Conservation (phyloP, 305 asterid genomes). For the Stenogyne calaminthoides region DNA sequence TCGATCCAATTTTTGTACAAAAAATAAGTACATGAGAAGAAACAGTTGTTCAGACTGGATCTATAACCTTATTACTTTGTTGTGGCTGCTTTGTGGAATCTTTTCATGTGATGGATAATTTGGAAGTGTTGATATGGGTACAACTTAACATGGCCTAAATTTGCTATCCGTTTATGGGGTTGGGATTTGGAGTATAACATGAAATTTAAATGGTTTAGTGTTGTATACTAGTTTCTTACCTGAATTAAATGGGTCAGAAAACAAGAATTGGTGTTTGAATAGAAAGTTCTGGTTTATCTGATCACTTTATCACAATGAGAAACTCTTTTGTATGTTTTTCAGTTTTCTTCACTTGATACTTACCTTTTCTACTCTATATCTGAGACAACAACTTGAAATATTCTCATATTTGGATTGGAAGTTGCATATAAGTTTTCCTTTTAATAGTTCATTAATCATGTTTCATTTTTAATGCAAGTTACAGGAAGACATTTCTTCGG, state of each 20-base stretch:
- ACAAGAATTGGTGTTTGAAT: background rate
- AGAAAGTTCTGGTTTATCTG: background rate
- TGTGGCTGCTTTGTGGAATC: background rate
- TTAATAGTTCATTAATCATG: background rate
- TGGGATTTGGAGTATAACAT: background rate
- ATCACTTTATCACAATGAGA: background rate
- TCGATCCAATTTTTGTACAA: background rate
- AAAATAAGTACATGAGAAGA: background rate
- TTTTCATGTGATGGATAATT: background rate
- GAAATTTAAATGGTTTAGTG: background rate
- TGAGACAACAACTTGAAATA: background rate
- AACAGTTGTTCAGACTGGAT: conserved; percentile 12
- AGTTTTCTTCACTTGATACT: background rate
- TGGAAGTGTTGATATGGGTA: background rate
- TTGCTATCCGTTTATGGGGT: background rate
- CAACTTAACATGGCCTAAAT: background rate
- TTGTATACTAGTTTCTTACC: background rate
- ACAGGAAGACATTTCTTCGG: conserved; percentile 42
- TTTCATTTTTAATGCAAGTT: conserved; percentile 15
- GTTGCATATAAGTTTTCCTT: background rate
- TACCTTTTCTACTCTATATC: background rate
- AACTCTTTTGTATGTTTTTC: background rate
- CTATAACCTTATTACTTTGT: background rate
- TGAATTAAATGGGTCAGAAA: background rate
- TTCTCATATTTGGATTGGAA: background rate